phyloP scores from a whole-genome alignment of 495 filamentous ascomycete genomes.

The Delitschia confertaspora region DNA sequence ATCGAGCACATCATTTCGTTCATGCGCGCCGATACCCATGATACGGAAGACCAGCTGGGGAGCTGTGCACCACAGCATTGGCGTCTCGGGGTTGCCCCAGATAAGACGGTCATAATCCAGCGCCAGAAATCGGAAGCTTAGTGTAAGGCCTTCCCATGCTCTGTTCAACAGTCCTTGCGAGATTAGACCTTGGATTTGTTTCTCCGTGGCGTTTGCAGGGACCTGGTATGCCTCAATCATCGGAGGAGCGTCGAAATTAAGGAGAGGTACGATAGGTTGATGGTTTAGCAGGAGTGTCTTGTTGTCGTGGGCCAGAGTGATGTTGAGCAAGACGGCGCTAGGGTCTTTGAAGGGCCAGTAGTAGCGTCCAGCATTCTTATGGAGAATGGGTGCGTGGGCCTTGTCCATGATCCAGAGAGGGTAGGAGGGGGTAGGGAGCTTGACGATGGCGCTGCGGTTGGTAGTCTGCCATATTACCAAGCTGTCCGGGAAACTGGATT shows the following conservation, averaged over 20 bases:
- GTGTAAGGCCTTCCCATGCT: slow-evolving; percentile 5
- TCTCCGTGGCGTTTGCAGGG: slow-evolving; percentile 6
- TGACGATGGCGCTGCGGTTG: slow-evolving; percentile 9
- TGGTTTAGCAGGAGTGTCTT: slow-evolving; percentile 20
- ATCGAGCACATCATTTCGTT: slow-evolving; percentile 10
- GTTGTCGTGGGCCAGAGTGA: slow-evolving; percentile 13
- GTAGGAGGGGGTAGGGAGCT: slow-evolving; percentile 17
- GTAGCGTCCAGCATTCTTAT: slow-evolving; percentile 2
- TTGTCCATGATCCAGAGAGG: slow-evolving; percentile 20
- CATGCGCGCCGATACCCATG: slow-evolving; percentile 12
- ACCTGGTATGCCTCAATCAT: slow-evolving; percentile 16
- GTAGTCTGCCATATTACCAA: slow-evolving; percentile 10
- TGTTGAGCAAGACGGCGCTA: slow-evolving; percentile 18
- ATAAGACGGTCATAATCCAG: slow-evolving; percentile 21
- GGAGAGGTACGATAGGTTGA: slow-evolving; percentile 7
- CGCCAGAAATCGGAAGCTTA: slow-evolving; percentile 4
- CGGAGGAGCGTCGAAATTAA: slow-evolving; percentile 3
- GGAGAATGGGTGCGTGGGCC: slow-evolving; percentile 8
- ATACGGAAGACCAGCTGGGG: slow-evolving; percentile 10
- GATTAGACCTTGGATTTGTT: neutral
- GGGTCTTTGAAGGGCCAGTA: slow-evolving; percentile 2
- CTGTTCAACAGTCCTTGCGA: neutral
- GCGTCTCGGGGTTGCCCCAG: slow-evolving; percentile 2
- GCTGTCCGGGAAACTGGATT: neutral
- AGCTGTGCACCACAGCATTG: neutral